Evolutionary conservation across 805 yeast genomes (phyloP), one percentile per base, ranked within the genome.

Genomic region (Candida odintsovae): DNA sequence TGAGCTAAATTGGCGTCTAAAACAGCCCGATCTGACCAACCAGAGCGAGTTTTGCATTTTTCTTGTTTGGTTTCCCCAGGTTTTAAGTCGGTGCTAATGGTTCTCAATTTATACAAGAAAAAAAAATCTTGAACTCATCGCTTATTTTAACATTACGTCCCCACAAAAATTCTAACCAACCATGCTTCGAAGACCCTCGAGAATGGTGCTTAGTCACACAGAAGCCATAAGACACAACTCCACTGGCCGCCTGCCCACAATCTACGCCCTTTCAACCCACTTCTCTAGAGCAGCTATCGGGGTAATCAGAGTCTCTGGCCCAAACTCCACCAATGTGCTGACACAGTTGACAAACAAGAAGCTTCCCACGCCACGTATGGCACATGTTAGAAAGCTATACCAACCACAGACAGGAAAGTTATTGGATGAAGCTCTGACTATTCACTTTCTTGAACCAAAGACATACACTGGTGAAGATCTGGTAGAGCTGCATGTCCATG

Each of bases 401-500:
- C 57, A 68, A 15, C 78, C 79, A 3, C 47, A 49, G 1, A 56
- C 56, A 3, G 47, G 62, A 9, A 42, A 55, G 3, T 54, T 90
- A 2, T 64, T 94, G 9, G 99, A 94, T 65, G 85, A 87, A 50
- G 87, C 97, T 0, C 64, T 94, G 18, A 70, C 83, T 0, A 57
- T 90, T 1, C 83, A 67, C 57, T 90, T 92, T 65, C 63, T 77
- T 16, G 76, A 75, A 2, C 97, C 97, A 1, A 69, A 73, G 13
- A 83, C 96, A 0, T 94, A 83, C 58, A 94, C 98, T 0, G 99
- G 99, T 1, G 98, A 94, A 62, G 97, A 92, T 55, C 56, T 85
- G 22, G 68, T 90, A 10, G 99, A 94, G 58, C 62, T 94, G n/a
- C 97, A 94, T 59, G 65, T 87, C 2, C 99, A 94, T 64, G 99